Conservation (phyloP, 495 filamentous ascomycete species). For the Pyrenula massariospora region DNA sequence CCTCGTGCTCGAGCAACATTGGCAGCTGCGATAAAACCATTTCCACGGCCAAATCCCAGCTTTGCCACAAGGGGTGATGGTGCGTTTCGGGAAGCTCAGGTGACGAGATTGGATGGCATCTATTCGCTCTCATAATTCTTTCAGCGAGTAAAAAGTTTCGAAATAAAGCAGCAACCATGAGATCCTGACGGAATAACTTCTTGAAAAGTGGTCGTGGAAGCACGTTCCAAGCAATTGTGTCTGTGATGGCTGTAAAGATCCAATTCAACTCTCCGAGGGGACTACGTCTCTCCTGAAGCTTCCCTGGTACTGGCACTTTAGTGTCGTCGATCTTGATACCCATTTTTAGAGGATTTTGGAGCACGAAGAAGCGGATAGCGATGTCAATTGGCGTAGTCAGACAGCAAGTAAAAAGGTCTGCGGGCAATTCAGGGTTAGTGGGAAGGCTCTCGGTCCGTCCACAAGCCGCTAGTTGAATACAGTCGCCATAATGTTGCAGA, state of each 20-base stretch:
- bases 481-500: slow-evolving; percentile 57
- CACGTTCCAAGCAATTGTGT: slow-evolving; percentile 97
- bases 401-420: slow-evolving; percentile 93
- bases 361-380: slow-evolving; percentile 83
- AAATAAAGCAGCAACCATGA: slow-evolving; percentile 98
- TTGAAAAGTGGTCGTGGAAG: slow-evolving; percentile 82
- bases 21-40: slow-evolving; percentile 90
- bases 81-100: slow-evolving; percentile 85
- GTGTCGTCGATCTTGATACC: slow-evolving; percentile 69
- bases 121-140: slow-evolving; percentile 88
- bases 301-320: slow-evolving; percentile 62
- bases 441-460: slow-evolving; percentile 80
- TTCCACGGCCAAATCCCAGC: slow-evolving; percentile 95
- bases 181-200: slow-evolving; percentile 90
- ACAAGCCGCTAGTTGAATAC: slow-evolving; percentile 91
- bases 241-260: slow-evolving; percentile 98
- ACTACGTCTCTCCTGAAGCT: slow-evolving; percentile 84
- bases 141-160: slow-evolving; percentile 92
- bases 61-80: slow-evolving; percentile 88
- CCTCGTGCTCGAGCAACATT: slow-evolving; percentile 60
- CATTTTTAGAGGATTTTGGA: slow-evolving; percentile 78
- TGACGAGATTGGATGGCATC: slow-evolving; percentile 83
- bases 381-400: slow-evolving; percentile 96
- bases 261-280: slow-evolving; percentile 95
- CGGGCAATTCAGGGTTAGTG: slow-evolving; percentile 90